Percentiles rank a stretch among this genome's conserved stretches.
phyloP scores from a whole-genome alignment of 1,139 yeast species.

The Casaregolazyma lundiana region DNA sequence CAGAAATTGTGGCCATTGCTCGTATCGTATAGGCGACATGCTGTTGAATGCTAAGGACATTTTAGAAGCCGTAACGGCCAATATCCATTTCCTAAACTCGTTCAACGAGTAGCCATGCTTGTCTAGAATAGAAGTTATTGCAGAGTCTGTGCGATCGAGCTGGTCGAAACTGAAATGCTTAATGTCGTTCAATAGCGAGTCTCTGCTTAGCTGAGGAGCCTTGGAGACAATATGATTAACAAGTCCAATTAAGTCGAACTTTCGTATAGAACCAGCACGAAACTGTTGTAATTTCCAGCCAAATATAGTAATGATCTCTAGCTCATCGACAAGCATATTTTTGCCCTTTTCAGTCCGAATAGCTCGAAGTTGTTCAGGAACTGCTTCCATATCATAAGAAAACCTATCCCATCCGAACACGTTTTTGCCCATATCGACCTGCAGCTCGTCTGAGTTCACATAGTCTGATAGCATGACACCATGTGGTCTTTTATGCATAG shows the following conservation, averaged over 20 bases:
- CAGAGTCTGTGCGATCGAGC: neutral
- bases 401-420: constrained; percentile 8
- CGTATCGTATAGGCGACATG: constrained; percentile 17
- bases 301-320: constrained; percentile 15
- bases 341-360: neutral
- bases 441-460: constrained; percentile 11
- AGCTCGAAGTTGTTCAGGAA: constrained; percentile 12
- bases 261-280: constrained; percentile 1
- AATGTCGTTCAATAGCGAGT: neutral
- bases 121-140: constrained; percentile 7
- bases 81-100: constrained; percentile 23
- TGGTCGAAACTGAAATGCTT: neutral
- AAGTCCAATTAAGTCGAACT: neutral
- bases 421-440: constrained; percentile 12
- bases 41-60: constrained; percentile 21
- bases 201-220: neutral
- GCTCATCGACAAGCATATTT: constrained; percentile 3
- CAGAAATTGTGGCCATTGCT: constrained; percentile 30
- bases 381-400: constrained; percentile 8
- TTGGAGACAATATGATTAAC: neutral
- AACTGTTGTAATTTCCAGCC: constrained; percentile 11
- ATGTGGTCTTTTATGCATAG: neutral
- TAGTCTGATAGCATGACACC: constrained; percentile 14
- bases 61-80: constrained; percentile 21
- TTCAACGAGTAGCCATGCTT: constrained; percentile 17